Percentiles rank a stretch among this genome's conserved stretches.
These are phyloP conservation scores for Ustilago trichophora DNA, from an alignment of 1,284 basidiomycete genomes.

Conservation along the genomic window DNA sequence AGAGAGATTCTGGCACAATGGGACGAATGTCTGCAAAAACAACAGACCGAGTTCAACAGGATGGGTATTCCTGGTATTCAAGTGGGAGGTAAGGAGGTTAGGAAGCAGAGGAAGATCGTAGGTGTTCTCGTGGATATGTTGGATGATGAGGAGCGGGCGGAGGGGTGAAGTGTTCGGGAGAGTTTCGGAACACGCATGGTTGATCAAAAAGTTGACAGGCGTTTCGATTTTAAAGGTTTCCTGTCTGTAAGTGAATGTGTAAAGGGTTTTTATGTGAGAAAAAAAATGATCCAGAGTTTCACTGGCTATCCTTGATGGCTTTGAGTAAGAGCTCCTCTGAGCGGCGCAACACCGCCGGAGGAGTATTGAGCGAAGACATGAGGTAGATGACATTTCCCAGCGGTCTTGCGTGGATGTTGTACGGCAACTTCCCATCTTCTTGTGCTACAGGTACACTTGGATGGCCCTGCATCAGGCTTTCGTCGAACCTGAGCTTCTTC, in stretches of 20 bases:
- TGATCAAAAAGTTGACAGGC: too few species aligned
- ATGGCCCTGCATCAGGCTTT: slow-evolving; percentile 28
- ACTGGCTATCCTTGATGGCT: slow-evolving; percentile 16
- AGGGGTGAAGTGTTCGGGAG: too few species aligned
- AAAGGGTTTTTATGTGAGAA: too few species aligned
- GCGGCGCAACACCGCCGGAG: slow-evolving; percentile 50
- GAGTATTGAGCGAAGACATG: slow-evolving; percentile 88
- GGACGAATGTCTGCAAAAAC: slow-evolving; percentile 14
- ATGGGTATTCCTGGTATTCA: slow-evolving; percentile 15
- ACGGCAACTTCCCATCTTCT: slow-evolving; percentile 69
- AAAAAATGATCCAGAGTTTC: too few species aligned
- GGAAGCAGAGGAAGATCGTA: slow-evolving; percentile 26
- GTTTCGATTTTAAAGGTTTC: too few species aligned
- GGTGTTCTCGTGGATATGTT: slow-evolving; percentile 32
- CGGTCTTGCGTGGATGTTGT: slow-evolving; percentile 85
- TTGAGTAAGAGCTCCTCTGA: slow-evolving; percentile 46
- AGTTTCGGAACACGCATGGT: too few species aligned
- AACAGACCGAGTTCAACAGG: slow-evolving; percentile 18
- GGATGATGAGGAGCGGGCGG: too few species aligned
- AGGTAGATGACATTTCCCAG: slow-evolving; percentile 93
- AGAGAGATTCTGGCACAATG: slow-evolving; percentile 14
- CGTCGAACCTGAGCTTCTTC: slow-evolving; percentile 32
- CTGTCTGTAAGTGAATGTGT: too few species aligned
- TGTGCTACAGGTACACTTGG: slow-evolving; percentile 27
- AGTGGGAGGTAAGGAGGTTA: slow-evolving; percentile 7